Evolutionary conservation across 495 filamentous ascomycete genomes (phyloP).

Genomic region (Talaromyces adpressus): DNA sequence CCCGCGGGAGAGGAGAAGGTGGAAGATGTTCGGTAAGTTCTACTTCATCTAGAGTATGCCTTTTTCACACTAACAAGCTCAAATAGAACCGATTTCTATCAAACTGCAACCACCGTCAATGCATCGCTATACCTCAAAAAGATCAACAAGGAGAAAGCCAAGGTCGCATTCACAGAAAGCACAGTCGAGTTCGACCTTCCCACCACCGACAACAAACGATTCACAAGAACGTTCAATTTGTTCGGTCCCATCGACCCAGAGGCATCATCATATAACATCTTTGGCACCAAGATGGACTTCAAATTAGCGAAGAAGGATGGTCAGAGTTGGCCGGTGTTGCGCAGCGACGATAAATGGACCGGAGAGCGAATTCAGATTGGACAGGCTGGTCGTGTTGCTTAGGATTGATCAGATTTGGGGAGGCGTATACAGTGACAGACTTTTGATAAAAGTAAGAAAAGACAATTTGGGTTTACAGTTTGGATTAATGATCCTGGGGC

Average conservation of each 20-base stretch:
- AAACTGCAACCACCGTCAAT: slow-evolving; percentile 78
- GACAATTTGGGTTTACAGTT: background rate
- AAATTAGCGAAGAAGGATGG: slow-evolving; percentile 77
- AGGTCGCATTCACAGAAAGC: slow-evolving; percentile 55
- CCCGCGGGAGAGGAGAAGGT: slow-evolving; percentile 45
- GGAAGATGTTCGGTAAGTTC: slow-evolving; percentile 62
- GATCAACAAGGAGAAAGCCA: slow-evolving; percentile 74
- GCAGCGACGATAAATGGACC: slow-evolving; percentile 70
- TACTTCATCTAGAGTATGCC: background rate
- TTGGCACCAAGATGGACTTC: slow-evolving; percentile 94
- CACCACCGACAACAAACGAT: slow-evolving; percentile 81
- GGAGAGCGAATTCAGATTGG: slow-evolving; percentile 82
- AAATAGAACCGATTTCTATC: slow-evolving; percentile 84
- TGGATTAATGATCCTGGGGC: background rate
- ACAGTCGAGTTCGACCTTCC: slow-evolving; percentile 67
- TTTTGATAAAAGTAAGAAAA: background rate
- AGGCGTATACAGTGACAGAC: background rate
- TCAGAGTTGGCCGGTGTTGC: slow-evolving; percentile 80
- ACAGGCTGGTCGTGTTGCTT: slow-evolving; percentile 50
- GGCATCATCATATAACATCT: slow-evolving; percentile 70
- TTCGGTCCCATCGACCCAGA: slow-evolving; percentile 69
- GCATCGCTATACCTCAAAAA: slow-evolving; percentile 95
- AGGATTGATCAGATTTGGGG: background rate
- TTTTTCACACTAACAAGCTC: background rate
- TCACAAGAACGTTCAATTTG: slow-evolving; percentile 64